Base-by-base conservation (phyloP, 2,329 filamentous ascomycete genomes). In the Cercospora canescens region DNA sequence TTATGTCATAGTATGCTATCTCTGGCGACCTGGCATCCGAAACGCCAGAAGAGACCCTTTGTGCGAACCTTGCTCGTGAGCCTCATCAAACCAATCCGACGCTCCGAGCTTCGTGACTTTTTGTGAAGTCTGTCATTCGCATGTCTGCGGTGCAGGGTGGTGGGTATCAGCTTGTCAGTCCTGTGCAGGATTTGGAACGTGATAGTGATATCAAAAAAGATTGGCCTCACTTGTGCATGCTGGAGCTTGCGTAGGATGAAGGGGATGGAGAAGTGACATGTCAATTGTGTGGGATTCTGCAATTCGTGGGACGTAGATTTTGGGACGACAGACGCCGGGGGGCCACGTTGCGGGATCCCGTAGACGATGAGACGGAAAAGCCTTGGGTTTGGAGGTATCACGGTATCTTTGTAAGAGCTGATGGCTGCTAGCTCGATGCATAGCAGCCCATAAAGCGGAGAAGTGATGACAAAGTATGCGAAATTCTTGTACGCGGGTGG, bases 1-100 rank as follows among this genome's bases (percentile, higher is more conserved):
- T 48, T 52, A 30, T 52, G 45, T 52, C 45, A 52, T 52, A 52
- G 45, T 52, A 52, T 52, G n/a, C 45, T 52, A 52, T 52, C 45
- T 52, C 45, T 52, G 32, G 4, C 9, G 30, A 12, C 14, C 32
- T 35, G 45, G 45, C 12, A 52, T 52, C 45, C 45, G 45, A 52
- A 52, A 52, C 45, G n/a, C 1, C 24, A 14, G 3, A 18, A 50
- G 4, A 50, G 24, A 16, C 24, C 45, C 24, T 52, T 52, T 52
- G 24, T 16, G 2, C 32, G 12, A 28, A 52, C 2, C 7, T 30
- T 52, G 24, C 12, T 52, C 12, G 3, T 52, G 45, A 52, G 24
- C 45, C 45, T 28, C 45, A 52, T 52, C 14, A 2, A 2, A 9
- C 8, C 45, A 52, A 52, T 28, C 24, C 24, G 16, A 28, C 45